Evolutionary conservation across 768 basidiomycete species (phyloP), one percentile per base, ranked within the genome.

Genomic region (Pleurotus tuoliensis): DNA sequence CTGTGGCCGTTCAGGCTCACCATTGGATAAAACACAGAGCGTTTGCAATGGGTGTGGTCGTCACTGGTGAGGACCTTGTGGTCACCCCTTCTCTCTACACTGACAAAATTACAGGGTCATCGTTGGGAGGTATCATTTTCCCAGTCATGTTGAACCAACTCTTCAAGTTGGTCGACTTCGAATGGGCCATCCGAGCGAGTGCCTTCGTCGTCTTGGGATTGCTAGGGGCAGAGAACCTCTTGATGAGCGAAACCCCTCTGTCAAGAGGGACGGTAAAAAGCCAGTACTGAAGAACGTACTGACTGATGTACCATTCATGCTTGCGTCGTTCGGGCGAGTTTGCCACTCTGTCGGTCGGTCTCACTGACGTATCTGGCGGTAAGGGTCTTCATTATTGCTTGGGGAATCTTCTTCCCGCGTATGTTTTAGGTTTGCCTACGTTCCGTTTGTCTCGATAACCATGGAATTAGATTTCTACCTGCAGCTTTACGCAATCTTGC

Each of bases 81-180:
- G 20, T 20, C 20, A 20, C 20, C 20, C 20, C 20, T 20, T 20
- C 20, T 20, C 20, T 20, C 20, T 20, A 20, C 27, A 30, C 27
- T 30, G 27, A 30, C 27, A 5, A n/a, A 43, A 12, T n/a, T 8
- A 18, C 57, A 75, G 76, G 76, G 7, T 74, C 74, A 25, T 78
- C 79, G 34, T 41, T 79, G 27, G 82, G 82, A 20, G 82, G 79
- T 2, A 74, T 80, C 18, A 61, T 82, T 3, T 76, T 78, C 58
- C 78, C 80, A 1, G 77, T 81, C 58, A 74, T 82, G 73, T 65
- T 85, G 45, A 83, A 84, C 64, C 74, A 80, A 41, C 70, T 77
- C 22, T 67, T 74, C 55, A 65, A 69, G 46, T 59, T 44, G 2
- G 68, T 73, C 22, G 78, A 80, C 1, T 84, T 82, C 55, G 72